A percentile compares a stretch with the other conserved stretches of the same genome.
These are phyloP conservation scores for Penicillium sp. DNA, from an alignment of 2,329 filamentous ascomycete species.

Conservation along the genomic window DNA sequence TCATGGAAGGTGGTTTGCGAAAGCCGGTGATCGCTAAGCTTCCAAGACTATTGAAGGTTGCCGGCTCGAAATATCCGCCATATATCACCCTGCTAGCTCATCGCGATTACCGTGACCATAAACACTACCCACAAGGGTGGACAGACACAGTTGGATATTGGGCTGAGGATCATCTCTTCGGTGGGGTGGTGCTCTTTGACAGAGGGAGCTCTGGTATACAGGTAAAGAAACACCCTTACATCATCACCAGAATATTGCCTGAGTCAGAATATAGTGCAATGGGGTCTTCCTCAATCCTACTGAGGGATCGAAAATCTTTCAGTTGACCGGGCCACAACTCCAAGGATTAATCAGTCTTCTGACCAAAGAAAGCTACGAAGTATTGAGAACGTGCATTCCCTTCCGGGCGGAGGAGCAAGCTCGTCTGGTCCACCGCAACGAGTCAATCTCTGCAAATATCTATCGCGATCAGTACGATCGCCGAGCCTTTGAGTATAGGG, in stretches of 20 bases:
- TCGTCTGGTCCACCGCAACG: background rate
- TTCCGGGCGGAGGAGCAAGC: background rate
- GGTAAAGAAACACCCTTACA: too few species aligned
- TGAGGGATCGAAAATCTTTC: background rate
- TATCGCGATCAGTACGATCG: background rate
- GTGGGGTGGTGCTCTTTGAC: conserved; percentile 3
- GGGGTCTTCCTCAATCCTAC: background rate
- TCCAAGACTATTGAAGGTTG: too few species aligned
- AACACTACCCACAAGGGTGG: background rate
- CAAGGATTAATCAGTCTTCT: background rate
- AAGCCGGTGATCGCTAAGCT: background rate
- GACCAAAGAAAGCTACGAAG: background rate
- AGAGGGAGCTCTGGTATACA: conserved; percentile 1
- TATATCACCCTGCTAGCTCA: background rate
- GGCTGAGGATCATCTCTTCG: conserved; percentile 1
- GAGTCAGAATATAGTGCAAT: background rate
- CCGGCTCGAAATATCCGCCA: background rate
- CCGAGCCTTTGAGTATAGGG: background rate
- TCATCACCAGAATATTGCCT: background rate
- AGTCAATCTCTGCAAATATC: background rate
- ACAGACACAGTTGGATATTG: conserved; percentile 1
- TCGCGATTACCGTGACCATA: background rate
- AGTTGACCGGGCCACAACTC: background rate
- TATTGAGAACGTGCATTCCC: background rate
- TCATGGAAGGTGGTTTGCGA: background rate